phyloP scores from a whole-genome alignment of 2,329 filamentous ascomycete species.

The Torrubiellomyces zombiae region DNA sequence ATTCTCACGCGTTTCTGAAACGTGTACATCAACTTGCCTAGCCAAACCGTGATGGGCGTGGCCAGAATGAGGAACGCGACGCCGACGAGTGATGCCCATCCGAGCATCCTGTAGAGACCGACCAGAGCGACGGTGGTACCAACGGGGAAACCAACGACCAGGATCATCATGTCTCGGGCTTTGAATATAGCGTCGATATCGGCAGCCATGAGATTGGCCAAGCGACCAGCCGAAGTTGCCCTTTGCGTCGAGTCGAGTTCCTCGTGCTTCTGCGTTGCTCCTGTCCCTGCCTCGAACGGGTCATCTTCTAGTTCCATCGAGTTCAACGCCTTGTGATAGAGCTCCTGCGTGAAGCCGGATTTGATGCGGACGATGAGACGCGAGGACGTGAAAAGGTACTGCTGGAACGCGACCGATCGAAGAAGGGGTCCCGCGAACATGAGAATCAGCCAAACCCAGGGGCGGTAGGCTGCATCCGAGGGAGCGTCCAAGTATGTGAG shows the following conservation, averaged over 20 bases:
- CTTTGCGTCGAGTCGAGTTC: slow-evolving; percentile 13
- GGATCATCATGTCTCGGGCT: slow-evolving; percentile 33
- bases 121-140: slow-evolving; percentile 30
- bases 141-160: slow-evolving; percentile 26
- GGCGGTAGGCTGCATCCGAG: slow-evolving; percentile 24
- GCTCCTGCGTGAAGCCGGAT: slow-evolving; percentile 38
- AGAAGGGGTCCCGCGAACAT: slow-evolving; percentile 32
- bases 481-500: slow-evolving; percentile 33
- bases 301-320: slow-evolving; percentile 43
- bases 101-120: slow-evolving; percentile 37
- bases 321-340: slow-evolving; percentile 36
- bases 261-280: slow-evolving; percentile 10
- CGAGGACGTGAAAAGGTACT: slow-evolving; percentile 40
- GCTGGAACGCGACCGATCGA: slow-evolving; percentile 34
- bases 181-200: slow-evolving; percentile 38
- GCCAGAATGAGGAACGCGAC: slow-evolving; percentile 28
- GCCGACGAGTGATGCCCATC: slow-evolving; percentile 38
- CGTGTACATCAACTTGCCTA: slow-evolving; percentile 31
- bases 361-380: slow-evolving; percentile 39
- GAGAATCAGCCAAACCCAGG: slow-evolving; percentile 36
- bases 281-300: slow-evolving; percentile 19
- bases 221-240: slow-evolving; percentile 29
- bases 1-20: slow-evolving; percentile 35
- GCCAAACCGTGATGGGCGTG: slow-evolving; percentile 31
- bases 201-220: slow-evolving; percentile 41